These are phyloP conservation scores for Cercophora scortea DNA, from an alignment of 495 filamentous ascomycete species.

Conservation along the genomic window DNA sequence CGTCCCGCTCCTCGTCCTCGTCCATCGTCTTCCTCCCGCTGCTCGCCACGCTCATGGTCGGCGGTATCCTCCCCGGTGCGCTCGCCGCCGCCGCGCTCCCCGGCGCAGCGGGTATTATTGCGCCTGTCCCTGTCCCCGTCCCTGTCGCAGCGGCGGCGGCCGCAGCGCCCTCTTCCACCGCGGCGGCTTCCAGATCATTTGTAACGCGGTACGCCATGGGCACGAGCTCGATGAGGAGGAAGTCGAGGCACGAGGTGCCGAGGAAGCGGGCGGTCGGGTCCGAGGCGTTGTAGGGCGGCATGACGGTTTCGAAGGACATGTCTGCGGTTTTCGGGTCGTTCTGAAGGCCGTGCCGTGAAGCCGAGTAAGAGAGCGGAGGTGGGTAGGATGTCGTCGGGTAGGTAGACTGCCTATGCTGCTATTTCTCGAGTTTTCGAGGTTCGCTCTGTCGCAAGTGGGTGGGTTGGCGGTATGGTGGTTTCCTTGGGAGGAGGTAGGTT, in stretches of 20 bases:
- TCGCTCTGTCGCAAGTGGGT: too few relatives aligned
- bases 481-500: too few relatives aligned
- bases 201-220: conserved; percentile 83
- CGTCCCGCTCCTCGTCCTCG: conserved; percentile 74
- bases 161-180: conserved; percentile 16
- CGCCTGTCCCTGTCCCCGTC: background rate
- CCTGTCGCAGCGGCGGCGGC: background rate
- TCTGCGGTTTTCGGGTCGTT: background rate
- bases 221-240: conserved; percentile 92
- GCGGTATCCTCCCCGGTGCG: too few relatives aligned
- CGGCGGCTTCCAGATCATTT: conserved; percentile 41
- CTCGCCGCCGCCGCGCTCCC: background rate
- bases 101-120: background rate
- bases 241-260: conserved; percentile 74
- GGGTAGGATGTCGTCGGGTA: too few relatives aligned
- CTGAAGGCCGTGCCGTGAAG: too few relatives aligned
- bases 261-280: conserved; percentile 75
- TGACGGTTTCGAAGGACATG: conserved; percentile 72
- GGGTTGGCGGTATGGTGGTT: too few relatives aligned
- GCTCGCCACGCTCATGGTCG: too few relatives aligned
- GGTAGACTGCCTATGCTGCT: too few relatives aligned
- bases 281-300: conserved; percentile 61
- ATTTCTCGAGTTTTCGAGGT: too few relatives aligned
- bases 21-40: conserved; percentile 26
- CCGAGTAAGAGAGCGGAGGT: too few relatives aligned